Base-by-base conservation (phyloP, 495 filamentous ascomycete species). In the Talaromyces adpressus region DNA sequence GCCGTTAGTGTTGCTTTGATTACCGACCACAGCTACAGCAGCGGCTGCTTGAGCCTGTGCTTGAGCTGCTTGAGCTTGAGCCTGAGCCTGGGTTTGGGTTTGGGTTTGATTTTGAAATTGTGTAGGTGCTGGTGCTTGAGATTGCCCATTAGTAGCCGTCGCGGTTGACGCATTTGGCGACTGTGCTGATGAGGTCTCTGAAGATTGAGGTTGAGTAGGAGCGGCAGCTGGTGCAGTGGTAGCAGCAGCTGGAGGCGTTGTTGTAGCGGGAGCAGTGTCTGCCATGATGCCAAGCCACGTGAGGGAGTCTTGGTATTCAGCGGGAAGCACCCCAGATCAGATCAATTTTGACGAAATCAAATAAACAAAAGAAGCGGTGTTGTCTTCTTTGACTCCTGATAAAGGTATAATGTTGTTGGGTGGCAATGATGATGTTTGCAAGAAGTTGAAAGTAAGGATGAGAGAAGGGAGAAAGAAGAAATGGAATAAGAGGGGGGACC, bases 11-110 rank as follows among this genome's bases (percentile, higher is more conserved):
- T 73, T 73, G 65, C 75, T 79, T 61, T 72, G 71, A 41, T 69
- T 76, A 68, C 66, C 72, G 60, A 62, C 75, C 66, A 77, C 75
- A 47, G 79, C 75, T 6, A 79, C 75, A 51, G 81, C 77, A 23
- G 81, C 78, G 5, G 62, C 62, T 12, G 62, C 62, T 34, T 52
- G 39, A 36, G 61, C 61, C 23, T 57, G 52, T 68, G 67, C 62
- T 25, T 62, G 61, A 64, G 66, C 64, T 22, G 66, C 64, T 34
- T 66, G 65, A 27, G 64, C 65, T 49, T 68, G 69, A 32, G 61
- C 63, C 41, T 67, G 53, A 1, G 64, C 59, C 22, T 69, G 66
- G 20, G 63, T 63, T 59, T 62, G 65, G 36, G 67, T 66, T n/a
- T 67, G 68, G 8, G 29, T 27, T 16, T 56, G 49, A 23, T 9